These are phyloP conservation scores for Pistacia vera DNA, from an alignment of 345 rosid species.

Conservation along the genomic window DNA sequence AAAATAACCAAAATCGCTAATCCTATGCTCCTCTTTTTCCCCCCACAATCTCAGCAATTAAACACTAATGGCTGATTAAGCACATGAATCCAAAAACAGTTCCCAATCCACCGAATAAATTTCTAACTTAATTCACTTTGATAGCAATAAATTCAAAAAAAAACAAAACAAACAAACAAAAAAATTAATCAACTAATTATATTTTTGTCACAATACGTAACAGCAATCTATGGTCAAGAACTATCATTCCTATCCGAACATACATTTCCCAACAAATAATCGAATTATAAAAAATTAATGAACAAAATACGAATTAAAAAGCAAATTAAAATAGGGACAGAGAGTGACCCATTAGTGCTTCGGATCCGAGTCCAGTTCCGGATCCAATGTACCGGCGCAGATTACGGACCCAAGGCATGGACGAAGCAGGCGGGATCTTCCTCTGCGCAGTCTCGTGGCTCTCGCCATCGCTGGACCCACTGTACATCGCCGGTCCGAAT, in stretches of 20 bases:
- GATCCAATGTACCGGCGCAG: conserved; percentile 92
- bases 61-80: neutral
- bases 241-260: neutral
- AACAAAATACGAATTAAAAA: neutral
- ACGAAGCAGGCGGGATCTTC: conserved; percentile 91
- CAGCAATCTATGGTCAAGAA: neutral
- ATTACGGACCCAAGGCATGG: conserved; percentile 97
- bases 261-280: neutral
- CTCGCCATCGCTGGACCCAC: conserved; percentile 97
- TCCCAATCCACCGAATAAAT: neutral
- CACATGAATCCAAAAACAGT: neutral
- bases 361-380: conserved; percentile 98
- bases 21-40: neutral
- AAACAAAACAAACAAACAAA: neutral
- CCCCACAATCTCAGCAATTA: neutral
- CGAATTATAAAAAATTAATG: neutral
- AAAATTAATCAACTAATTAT: neutral
- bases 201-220: neutral
- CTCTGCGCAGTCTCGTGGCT: conserved; percentile 80
- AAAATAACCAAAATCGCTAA: neutral
- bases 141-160: neutral
- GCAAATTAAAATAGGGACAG: neutral
- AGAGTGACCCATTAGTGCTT: conserved; percentile 86
- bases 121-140: neutral
- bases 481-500: conserved; percentile 57